Base-by-base conservation (phyloP, 768 basidiomycete species). In the Tylopilus felleus region DNA sequence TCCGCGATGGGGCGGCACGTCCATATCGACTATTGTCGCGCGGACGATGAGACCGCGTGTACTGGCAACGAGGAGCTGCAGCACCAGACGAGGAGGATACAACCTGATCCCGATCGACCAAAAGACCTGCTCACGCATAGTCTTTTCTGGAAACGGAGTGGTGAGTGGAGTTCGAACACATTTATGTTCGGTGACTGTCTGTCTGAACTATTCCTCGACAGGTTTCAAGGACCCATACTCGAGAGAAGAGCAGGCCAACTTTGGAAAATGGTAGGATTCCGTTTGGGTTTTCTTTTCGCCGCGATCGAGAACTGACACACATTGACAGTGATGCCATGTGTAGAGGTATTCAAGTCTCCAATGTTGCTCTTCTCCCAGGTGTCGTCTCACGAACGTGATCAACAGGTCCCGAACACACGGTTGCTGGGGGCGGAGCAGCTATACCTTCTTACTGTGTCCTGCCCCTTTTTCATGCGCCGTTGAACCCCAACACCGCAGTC, bases 151-250 rank as follows among this genome's bases (percentile, higher is more conserved):
- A 74, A 74, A 54, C 74, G 84, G 19, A 75, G 75, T 56, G 84
- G 83, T 83, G 51, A 28, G 66, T 47, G 5, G 14, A 2, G 0
- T 10, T 45, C 23, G 19, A 2, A 1, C 17, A 2, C 5, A 21
- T 29, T 8, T 12, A 6, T 12, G 0, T 38, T 21, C 6, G 8
- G 21, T 31, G 13, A 44, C 27, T 6, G 12, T 17, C 5, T 7
- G 22, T 17, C 25, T 31, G 28, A 2, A 36, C 23, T 17, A 22
- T 19, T 3, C 7, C 2, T 38, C 36, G 13, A 21, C 42, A 83
- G 83, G 79, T 9, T 85, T 84, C 71, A 82, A 77, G 72, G 83
- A 85, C 62, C 83, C 83, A 0, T 85, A 85, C 55, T 76, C 81
- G n/a, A 74, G 73, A n/a, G 80, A 83, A 40, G 81, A 84, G 47